Percentiles rank a stretch among this genome's conserved stretches.
Conservation (phyloP, 2,329 filamentous ascomycete species). For the Mycocentrospora acerina region DNA sequence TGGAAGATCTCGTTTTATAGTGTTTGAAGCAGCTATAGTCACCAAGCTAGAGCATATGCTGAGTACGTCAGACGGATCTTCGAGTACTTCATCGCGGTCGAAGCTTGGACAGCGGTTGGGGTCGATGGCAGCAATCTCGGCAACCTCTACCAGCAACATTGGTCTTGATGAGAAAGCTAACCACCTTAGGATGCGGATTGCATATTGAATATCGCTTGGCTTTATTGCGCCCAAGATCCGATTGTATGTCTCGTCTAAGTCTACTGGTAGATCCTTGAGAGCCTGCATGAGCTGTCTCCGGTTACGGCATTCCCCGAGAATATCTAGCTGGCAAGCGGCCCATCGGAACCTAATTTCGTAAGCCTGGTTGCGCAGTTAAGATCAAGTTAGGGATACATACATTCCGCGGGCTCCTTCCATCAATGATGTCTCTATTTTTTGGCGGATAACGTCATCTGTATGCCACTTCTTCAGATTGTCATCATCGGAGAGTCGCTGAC, state of each 20-base stretch:
- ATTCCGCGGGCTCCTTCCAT: slow-evolving; percentile 16
- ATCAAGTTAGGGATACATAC: slow-evolving; percentile 5
- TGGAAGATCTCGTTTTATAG: slow-evolving; percentile 1
- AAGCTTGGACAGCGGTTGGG: slow-evolving; percentile 19
- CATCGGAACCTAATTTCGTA: slow-evolving; percentile 18
- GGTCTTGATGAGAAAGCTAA: slow-evolving; percentile 12
- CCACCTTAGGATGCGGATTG: slow-evolving; percentile 13
- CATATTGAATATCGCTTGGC: slow-evolving; percentile 7
- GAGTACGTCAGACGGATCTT: slow-evolving; percentile 26
- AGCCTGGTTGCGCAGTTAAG: neutral
- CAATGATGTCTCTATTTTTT: slow-evolving; percentile 27
- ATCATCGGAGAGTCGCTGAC: slow-evolving; percentile 36
- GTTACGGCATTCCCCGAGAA: slow-evolving; percentile 9
- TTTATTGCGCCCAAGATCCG: slow-evolving; percentile 12
- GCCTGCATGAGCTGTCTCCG: slow-evolving; percentile 6
- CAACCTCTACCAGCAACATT: slow-evolving; percentile 10
- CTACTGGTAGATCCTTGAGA: slow-evolving; percentile 13
- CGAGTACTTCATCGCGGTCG: slow-evolving; percentile 26
- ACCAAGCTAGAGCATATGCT: slow-evolving; percentile 30
- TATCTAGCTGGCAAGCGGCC: slow-evolving; percentile 18
- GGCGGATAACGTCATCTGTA: slow-evolving; percentile 18
- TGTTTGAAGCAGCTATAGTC: slow-evolving; percentile 7
- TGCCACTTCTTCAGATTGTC: slow-evolving; percentile 16
- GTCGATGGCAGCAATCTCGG: slow-evolving; percentile 16
- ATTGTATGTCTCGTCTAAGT: slow-evolving; percentile 17